Evolutionary conservation across 352 stramenopile species (phyloP), one percentile per base, ranked within the genome.

Genomic region (Globisporangium splendens): DNA sequence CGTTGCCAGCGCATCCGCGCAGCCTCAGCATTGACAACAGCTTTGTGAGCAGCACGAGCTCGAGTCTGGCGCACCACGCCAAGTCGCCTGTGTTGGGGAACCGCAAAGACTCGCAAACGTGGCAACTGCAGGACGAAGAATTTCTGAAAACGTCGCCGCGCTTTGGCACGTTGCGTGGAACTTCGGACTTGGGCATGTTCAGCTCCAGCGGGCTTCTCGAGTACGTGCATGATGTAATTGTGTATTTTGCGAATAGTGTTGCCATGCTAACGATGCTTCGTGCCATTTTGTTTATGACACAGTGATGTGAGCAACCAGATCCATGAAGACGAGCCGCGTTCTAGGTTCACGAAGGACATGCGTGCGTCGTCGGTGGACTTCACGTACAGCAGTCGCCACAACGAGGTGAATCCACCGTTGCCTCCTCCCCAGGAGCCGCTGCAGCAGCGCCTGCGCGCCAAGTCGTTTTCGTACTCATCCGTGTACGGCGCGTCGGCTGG

Each of bases 331-430:
- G 48, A 55, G 24, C 57, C 48, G 22, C 52, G 48, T 8, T 54
- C 61, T 24, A 73, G 70, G 21, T 59, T 72, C 21, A 82, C 79
- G 1, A 91, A 91, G 59, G 83, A 92, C 65, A 77, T 70, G 12
- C 78, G 83, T 38, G 83, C 83, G 5, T 88, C 79, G 10, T 92
- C 83, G 10, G 78, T 91, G 24, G 83, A 92, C 69, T 89, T 92
- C 50, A 92, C 80, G 38, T 72, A 84, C 47, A 72, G 55, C 55
- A 59, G 43, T 46, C 58, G 33, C 50, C 56, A 17, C 15, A 31
- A 14, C 24, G 73, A 87, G 8, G 54, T 87, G 43, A 91, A 78
- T 21, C 83, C 83, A 18, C 83, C 83, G 42, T 59, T 92, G 7
- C 83, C 83, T n/a, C 83, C 79, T 18, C 64, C 75, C 2, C 73